phyloP scores from a whole-genome alignment of 805 yeast genomes.

The Starmera quercuum region DNA sequence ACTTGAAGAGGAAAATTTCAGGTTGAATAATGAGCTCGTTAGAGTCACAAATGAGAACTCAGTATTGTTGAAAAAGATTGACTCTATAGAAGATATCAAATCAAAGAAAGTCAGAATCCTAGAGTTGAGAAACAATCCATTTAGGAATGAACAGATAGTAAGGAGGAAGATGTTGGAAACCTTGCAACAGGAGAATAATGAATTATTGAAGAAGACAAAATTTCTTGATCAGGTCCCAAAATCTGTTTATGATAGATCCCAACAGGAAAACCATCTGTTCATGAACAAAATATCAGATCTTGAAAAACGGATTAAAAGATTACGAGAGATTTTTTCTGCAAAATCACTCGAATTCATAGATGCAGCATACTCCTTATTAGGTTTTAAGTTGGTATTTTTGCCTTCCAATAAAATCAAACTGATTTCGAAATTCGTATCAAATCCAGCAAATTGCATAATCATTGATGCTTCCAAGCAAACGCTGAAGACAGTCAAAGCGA shows the following conservation, averaged over 20 bases:
- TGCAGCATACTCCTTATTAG: slow-evolving; percentile 59
- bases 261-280: slow-evolving; percentile 40
- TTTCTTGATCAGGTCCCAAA: slow-evolving; percentile 40
- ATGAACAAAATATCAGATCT: slow-evolving; percentile 40
- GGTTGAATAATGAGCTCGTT: slow-evolving; percentile 28
- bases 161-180: slow-evolving; percentile 43
- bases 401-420: slow-evolving; percentile 49
- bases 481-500: slow-evolving; percentile 41
- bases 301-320: slow-evolving; percentile 43
- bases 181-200: slow-evolving; percentile 51
- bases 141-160: slow-evolving; percentile 50
- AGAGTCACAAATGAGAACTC: slow-evolving; percentile 28
- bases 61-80: slow-evolving; percentile 29
- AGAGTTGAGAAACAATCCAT: slow-evolving; percentile 62
- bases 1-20: slow-evolving; percentile 34
- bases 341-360: slow-evolving; percentile 69
- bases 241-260: slow-evolving; percentile 55
- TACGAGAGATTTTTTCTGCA: slow-evolving; percentile 48
- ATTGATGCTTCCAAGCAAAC: slow-evolving; percentile 51
- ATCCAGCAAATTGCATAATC: slow-evolving; percentile 38
- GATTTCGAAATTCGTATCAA: slow-evolving; percentile 34
- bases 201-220: slow-evolving; percentile 29
- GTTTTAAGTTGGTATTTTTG: slow-evolving; percentile 65
- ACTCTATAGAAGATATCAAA: slow-evolving; percentile 24
- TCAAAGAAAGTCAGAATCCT: slow-evolving; percentile 41